phyloP scores from a whole-genome alignment of 108 stramenopile genomes.

The Fistulifera solaris region DNA sequence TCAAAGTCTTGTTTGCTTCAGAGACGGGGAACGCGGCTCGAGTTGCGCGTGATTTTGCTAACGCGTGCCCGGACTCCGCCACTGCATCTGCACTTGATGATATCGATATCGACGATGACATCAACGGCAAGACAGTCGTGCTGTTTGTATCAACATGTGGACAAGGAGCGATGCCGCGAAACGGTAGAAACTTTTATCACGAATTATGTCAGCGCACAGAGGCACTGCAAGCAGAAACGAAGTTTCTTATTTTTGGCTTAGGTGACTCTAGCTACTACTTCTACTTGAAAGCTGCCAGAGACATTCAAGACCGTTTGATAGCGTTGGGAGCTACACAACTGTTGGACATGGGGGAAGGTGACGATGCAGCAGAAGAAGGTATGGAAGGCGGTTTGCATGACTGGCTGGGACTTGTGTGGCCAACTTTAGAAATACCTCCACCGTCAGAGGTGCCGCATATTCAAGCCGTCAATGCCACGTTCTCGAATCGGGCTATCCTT shows the following conservation, averaged over 20 bases:
- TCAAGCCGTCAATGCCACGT: slow-evolving; percentile 27
- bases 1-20: slow-evolving; percentile 45
- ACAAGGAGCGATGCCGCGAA: slow-evolving; percentile 51
- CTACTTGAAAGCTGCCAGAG: slow-evolving; percentile 47
- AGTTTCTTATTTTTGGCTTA: slow-evolving; percentile 38
- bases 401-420: slow-evolving; percentile 46
- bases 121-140: slow-evolving; percentile 42
- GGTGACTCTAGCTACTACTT: slow-evolving; percentile 56
- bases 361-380: slow-evolving; percentile 47
- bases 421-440: slow-evolving; percentile 30
- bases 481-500: slow-evolving; percentile 35
- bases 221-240: slow-evolving; percentile 38
- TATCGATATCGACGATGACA: slow-evolving; percentile 33
- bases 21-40: slow-evolving; percentile 47
- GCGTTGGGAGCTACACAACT: slow-evolving; percentile 38
- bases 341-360: slow-evolving; percentile 32
- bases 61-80: slow-evolving; percentile 41
- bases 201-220: slow-evolving; percentile 30
- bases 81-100: slow-evolving; percentile 46
- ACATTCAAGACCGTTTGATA: slow-evolving; percentile 32
- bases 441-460: slow-evolving; percentile 47
- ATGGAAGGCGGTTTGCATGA: slow-evolving; percentile 41
- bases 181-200: slow-evolving; percentile 39
- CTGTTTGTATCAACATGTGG: slow-evolving; percentile 54
- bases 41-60: slow-evolving; percentile 48